Percentiles rank a stretch among this genome's conserved stretches.
phyloP scores from a whole-genome alignment of 768 basidiomycete species.

The Calocybe gangraenosa region DNA sequence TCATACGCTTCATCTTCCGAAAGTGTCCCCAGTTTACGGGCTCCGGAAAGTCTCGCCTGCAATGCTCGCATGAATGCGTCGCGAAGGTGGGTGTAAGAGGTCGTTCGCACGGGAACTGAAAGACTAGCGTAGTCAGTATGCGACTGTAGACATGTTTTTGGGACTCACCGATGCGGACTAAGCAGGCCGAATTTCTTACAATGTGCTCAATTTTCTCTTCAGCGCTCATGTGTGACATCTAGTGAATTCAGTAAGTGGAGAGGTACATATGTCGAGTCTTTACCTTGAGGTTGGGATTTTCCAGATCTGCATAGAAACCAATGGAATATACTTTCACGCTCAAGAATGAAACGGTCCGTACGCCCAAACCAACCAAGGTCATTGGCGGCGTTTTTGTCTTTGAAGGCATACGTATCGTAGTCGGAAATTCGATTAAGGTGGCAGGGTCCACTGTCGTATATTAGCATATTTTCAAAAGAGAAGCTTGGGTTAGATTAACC shows the following conservation, averaged over 20 bases:
- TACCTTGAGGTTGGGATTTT: conserved; percentile 60
- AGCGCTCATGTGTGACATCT: conserved; percentile 56
- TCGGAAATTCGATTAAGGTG: conserved; percentile 73
- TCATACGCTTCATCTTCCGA: conserved; percentile 55
- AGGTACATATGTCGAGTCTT: conserved; percentile 10
- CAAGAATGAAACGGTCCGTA: conserved; percentile 85
- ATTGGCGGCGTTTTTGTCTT: conserved; percentile 59
- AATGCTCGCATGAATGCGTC: conserved; percentile 81
- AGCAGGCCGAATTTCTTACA: conserved; percentile 61
- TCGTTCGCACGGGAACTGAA: conserved; percentile 75
- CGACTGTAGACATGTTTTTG: neutral
- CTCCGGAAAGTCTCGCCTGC: conserved; percentile 52
- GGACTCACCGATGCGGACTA: conserved; percentile 68
- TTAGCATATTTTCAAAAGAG: too few relatives aligned
- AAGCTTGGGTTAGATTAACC: conserved; percentile 3
- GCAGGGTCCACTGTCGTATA: conserved; percentile 58
- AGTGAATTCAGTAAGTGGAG: conserved; percentile 2
- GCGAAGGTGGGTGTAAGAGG: conserved; percentile 74
- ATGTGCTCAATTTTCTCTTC: conserved; percentile 73
- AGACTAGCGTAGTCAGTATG: neutral
- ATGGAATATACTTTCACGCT: conserved; percentile 86
- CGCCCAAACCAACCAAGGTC: conserved; percentile 78
- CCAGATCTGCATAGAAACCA: conserved; percentile 84
- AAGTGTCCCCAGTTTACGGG: conserved; percentile 47
- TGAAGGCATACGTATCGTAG: conserved; percentile 56